These are phyloP conservation scores for Trifolium fragiferum DNA, from an alignment of 306 rosid species.

Conservation along the genomic window DNA sequence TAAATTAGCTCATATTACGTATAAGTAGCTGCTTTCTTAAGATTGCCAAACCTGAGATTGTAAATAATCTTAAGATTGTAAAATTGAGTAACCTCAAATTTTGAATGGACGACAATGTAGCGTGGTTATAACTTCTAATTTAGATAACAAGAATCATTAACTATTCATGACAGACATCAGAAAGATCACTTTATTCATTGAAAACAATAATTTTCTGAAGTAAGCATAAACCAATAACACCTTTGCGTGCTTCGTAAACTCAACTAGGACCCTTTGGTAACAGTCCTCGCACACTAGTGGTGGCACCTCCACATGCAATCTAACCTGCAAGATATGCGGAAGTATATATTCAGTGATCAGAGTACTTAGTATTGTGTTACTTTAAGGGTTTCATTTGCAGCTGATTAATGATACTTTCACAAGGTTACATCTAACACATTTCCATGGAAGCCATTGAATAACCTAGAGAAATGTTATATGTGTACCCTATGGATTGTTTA, in stretches of 20 bases:
- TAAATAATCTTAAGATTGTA: constrained; percentile 2
- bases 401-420: constrained; percentile 12
- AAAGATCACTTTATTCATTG: constrained; percentile 14
- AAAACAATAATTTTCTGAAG: constrained; percentile 4
- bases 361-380: background rate
- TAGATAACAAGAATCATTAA: constrained; percentile 5
- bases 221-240: constrained; percentile 42
- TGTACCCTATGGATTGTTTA: background rate
- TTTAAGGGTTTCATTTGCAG: constrained; percentile 7
- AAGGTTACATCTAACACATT: constrained; percentile 5
- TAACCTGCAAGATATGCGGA: constrained; percentile 65
- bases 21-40: constrained; percentile 7
- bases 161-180: constrained; percentile 7
- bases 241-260: constrained; percentile 85
- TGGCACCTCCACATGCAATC: constrained; percentile 82
- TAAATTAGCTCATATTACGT: constrained; percentile 35
- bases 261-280: constrained; percentile 64
- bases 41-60: too few species aligned
- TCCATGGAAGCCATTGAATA: background rate
- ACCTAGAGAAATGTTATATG: background rate
- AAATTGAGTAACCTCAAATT: constrained; percentile 5
- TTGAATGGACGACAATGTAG: background rate
- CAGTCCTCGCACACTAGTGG: constrained; percentile 81
- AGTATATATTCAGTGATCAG: constrained; percentile 23
- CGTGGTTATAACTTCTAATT: constrained; percentile 9